Evolutionary conservation across 768 basidiomycete species (phyloP).

Genomic region (Tulasnella sp.): DNA sequence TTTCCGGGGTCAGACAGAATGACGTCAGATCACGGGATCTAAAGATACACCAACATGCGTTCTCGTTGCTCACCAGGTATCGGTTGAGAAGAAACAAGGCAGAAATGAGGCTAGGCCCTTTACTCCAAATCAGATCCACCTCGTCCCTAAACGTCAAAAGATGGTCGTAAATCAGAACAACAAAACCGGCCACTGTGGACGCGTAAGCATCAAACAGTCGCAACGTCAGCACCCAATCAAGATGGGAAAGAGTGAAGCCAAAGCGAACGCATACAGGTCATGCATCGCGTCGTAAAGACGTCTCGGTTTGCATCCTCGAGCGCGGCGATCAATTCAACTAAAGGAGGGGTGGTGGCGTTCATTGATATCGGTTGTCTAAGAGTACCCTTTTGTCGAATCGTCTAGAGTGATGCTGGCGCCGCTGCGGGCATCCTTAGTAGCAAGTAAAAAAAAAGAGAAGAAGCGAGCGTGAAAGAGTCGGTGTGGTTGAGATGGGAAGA

Average conservation of each 20-base stretch:
- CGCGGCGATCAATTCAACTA: too few relatives aligned
- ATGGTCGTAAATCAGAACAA: conserved; percentile 11
- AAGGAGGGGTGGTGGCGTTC: too few relatives aligned
- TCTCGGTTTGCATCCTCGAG: too few relatives aligned
- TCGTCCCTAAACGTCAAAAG: conserved; percentile 10
- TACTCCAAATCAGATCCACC: conserved; percentile 10
- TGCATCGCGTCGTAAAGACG: too few relatives aligned
- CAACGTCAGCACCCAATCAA: not conserved
- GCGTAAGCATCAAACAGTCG: not conserved
- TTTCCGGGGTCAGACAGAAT: not conserved
- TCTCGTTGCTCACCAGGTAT: conserved; percentile 3
- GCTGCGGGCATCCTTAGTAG: too few relatives aligned
- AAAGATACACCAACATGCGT: not conserved
- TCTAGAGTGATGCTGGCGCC: too few relatives aligned
- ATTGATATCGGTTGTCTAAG: too few relatives aligned
- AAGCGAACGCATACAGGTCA: too few relatives aligned
- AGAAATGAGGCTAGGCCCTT: conserved; percentile 2
- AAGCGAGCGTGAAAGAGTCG: too few relatives aligned
- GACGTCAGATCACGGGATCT: not conserved
- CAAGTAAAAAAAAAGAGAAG: too few relatives aligned
- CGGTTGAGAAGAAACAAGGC: conserved; percentile 12
- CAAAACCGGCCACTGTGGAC: conserved; percentile 10
- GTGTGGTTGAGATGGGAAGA: too few relatives aligned
- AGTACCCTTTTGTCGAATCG: too few relatives aligned
- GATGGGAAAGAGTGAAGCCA: not conserved